Evolutionary conservation across 768 basidiomycete species (phyloP).

Genomic region (Hortiboletus campestris): DNA sequence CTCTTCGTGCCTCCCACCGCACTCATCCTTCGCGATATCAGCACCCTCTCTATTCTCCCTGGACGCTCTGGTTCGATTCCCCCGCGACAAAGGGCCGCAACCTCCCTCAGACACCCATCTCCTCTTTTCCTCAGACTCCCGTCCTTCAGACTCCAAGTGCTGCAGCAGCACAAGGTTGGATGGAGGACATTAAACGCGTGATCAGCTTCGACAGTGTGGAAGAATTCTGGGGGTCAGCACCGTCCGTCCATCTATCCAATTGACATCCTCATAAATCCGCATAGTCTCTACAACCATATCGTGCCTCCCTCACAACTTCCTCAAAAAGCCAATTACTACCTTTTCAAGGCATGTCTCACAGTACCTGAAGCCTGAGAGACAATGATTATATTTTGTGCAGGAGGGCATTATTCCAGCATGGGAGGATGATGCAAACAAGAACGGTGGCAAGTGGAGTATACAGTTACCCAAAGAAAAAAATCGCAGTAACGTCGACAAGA

Average conservation of each 20-base stretch:
- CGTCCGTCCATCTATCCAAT: not conserved
- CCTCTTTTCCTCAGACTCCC: conserved; percentile 77
- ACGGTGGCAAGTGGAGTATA: conserved; percentile 98
- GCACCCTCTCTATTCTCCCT: conserved; percentile 92
- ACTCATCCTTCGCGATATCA: conserved; percentile 30
- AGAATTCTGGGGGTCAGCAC: conserved; percentile 95
- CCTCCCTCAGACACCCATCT: conserved; percentile 77
- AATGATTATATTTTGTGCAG: conserved; percentile 38
- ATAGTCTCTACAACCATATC: conserved; percentile 93
- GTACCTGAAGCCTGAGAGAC: not conserved
- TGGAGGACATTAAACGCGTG: conserved; percentile 98
- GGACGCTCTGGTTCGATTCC: conserved; percentile 99
- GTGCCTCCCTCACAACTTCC: conserved; percentile 91
- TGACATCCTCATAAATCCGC: conserved; percentile 10
- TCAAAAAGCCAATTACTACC: conserved; percentile 97
- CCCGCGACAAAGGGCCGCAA: conserved; percentile 88
- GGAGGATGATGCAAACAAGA: conserved; percentile 96
- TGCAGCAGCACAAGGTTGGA: conserved; percentile 85
- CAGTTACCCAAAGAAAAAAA: conserved; percentile 97
- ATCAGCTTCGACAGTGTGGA: conserved; percentile 96
- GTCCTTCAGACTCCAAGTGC: conserved; percentile 69
- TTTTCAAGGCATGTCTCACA: conserved; percentile 77
- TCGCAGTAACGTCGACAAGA: conserved; percentile 76
- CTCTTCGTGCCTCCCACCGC: not conserved
- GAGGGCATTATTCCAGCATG: conserved; percentile 96